phyloP scores from a whole-genome alignment of 441 rosid species.

The Eruca vesicaria region DNA sequence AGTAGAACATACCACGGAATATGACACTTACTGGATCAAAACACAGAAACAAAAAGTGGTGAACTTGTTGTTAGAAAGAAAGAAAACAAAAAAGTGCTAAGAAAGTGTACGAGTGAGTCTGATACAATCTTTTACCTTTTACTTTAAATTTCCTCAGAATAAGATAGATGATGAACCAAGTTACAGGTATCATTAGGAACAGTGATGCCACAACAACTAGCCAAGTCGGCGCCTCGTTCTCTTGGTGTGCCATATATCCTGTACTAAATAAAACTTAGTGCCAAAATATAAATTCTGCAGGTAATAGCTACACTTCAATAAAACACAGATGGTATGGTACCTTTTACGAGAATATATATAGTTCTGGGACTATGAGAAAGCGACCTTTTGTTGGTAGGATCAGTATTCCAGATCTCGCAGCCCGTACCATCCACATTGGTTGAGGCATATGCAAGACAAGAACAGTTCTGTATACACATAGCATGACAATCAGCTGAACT shows the following conservation, averaged over 20 bases:
- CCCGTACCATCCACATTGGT: conserved; percentile 34
- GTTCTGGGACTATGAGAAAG: conserved; percentile 7
- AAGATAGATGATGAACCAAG: conserved; percentile 20
- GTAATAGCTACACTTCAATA: background rate
- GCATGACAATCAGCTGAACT: conserved; percentile 26
- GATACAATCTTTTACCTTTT: conserved; percentile 8
- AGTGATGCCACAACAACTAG: conserved; percentile 27
- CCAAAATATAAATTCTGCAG: background rate
- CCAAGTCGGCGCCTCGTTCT: conserved; percentile 22
- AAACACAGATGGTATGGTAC: background rate
- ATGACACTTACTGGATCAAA: background rate
- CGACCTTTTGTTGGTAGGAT: background rate
- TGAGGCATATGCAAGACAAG: conserved; percentile 45
- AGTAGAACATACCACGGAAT: conserved; percentile 6
- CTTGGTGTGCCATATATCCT: background rate
- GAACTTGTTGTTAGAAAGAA: background rate
- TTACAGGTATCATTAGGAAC: conserved; percentile 1
- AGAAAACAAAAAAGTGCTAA: background rate
- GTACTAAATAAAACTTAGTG: background rate
- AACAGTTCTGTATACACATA: conserved; percentile 34
- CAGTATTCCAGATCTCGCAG: conserved; percentile 39
- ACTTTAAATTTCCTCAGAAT: conserved; percentile 24
- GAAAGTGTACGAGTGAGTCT: background rate
- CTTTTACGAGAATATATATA: conserved; percentile 15
- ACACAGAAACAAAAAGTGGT: background rate